Base-by-base conservation (phyloP, 331 rosid genomes). In the Rhamnella rubrinervis region DNA sequence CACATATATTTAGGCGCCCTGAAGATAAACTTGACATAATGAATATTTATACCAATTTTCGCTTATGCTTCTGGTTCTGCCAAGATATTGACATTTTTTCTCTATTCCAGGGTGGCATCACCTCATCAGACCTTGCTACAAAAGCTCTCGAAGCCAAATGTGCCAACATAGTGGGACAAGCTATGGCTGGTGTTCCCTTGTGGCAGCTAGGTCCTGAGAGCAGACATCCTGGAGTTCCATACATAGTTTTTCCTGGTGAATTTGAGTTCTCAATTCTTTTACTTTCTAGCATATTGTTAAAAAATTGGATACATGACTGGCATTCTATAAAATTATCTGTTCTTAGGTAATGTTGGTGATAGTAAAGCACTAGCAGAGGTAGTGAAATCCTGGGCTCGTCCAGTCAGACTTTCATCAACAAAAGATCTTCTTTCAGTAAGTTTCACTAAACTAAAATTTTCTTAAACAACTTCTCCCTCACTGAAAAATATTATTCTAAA, bases 151-250 rank as follows among this genome's bases (percentile, higher is more conserved):
- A 86, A 74, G 97, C 86, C 59, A 93, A 85, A 88, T 90, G 97
- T 73, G 98, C 98, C 70, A 85, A 87, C 80, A 82, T 93, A 80
- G 92, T 88, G 74, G 98, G 98, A 68, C 98, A 93, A 84, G 98
- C 98, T 79, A 79, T 85, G 73, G 83, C 97, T 6, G 97, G 98
- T 63, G 88, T 93, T 87, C 98, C 98, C 71, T 82, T 93, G 82
- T 93, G 98, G 98, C 92, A 87, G 83, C 80, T 93, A 71, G 97
- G 98, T 68, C 91, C 86, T 74, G 98, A 93, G 77, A 93, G 98
- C 80, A 90, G 91, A 84, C 96, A 90, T 81, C 95, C 96, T 47
- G 98, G 98, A 79, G 82, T 88, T 81, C 98, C 98, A 7, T 93
- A 93, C 79, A 93, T 93, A 77, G 98, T 93, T 77, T 93, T 90